Evolutionary conservation across 768 basidiomycete species (phyloP), one percentile per base, ranked within the genome.

Genomic region (Termitomyces sp.): DNA sequence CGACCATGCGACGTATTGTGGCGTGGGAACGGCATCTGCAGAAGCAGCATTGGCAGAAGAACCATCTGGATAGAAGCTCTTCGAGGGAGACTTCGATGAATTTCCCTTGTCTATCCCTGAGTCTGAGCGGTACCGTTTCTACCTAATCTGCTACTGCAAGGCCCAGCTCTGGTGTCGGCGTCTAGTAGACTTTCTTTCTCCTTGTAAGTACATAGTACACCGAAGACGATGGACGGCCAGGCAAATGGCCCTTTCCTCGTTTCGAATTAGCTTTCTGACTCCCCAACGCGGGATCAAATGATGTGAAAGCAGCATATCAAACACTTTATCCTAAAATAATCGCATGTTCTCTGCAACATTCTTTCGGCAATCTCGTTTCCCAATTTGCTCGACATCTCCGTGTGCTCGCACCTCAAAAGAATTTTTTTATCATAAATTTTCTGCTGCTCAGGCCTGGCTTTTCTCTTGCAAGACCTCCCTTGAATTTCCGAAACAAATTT

Each of bases 101-200:
- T 67, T 64, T 62, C 58, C 66, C 62, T 61, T 67, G 66, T 66
- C 67, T 68, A 60, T 51, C 59, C 64, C 55, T 49, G 57, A 55
- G 60, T 66, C 64, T 46, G 57, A 55, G 60, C 67, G 67, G 67
- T 59, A 63, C 69, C 62, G 62, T 36, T 48, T 58, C 48, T 63
- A 33, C 56, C 55, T 50, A 54, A 52, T 57, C 14, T 50, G 54
- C 56, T 57, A 41, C 51, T 23, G 47, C 41, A 43, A 48, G 60
- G 54, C 55, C 57, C 55, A 41, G 55, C n/a, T 48, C 59, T 36
- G 38, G 46, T 47, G 44, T 64, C 58, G 50, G 58, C 61, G 55
- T 59, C 59, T 49, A 50, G 13, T n/a, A 32, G 57, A 52, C 57
- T 51, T 59, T 38, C 51, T 32, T 36, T 52, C 55, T 54, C 35